These are phyloP conservation scores for Solanum chacoense DNA, from an alignment of 305 asterid species.

Conservation along the genomic window DNA sequence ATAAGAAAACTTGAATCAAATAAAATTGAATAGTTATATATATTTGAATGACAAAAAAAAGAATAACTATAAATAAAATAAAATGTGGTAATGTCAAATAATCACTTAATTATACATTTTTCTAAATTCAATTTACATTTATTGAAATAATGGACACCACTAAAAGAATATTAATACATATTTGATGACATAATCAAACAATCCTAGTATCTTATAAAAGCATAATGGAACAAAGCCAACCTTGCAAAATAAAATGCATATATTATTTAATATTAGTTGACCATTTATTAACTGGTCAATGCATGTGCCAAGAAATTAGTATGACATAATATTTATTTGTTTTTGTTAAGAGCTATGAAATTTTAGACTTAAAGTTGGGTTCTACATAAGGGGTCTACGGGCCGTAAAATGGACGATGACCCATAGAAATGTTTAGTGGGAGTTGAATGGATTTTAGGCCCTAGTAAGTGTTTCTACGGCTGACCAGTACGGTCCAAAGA, in stretches of 20 bases:
- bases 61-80: neutral
- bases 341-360: neutral
- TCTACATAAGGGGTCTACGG: neutral
- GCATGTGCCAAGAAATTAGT: neutral
- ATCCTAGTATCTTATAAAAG: neutral
- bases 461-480: neutral
- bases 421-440: neutral
- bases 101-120: neutral
- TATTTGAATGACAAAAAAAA: neutral
- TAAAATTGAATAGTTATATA: neutral
- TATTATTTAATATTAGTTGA: neutral
- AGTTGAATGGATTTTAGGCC: neutral
- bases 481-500: neutral
- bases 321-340: neutral
- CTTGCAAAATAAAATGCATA: neutral
- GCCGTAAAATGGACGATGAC: neutral
- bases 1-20: neutral
- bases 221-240: neutral
- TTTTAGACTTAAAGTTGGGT: neutral
- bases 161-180: neutral
- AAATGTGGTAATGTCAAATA: neutral
- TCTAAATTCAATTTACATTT: neutral
- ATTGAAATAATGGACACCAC: neutral
- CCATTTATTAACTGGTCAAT: neutral
- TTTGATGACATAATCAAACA: neutral